Evolutionary conservation across 78 protist species (phyloP).

Genomic region (Dictyostelium discoideum): dicty_2.7 NC_007089.4:4440501-4441000

Average conservation of each 20-base stretch:
- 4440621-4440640: not conserved
- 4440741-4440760: not conserved
- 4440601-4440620: no score
- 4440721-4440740: not conserved
- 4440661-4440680: not conserved
- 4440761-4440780: not conserved
- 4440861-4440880: not conserved
- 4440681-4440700: not conserved
- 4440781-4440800: slow-evolving; percentile 10
- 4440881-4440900: not conserved
- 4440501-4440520: not conserved
- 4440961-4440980: not conserved
- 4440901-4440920: not conserved
- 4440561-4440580: slow-evolving; percentile 20
- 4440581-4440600: not conserved
- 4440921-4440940: no score
- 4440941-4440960: not conserved
- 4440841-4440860: not conserved
- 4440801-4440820: slow-evolving; percentile 1
- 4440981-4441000: not conserved
- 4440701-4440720: not conserved
- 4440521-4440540: not conserved
- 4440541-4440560: not conserved
- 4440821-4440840: not conserved
- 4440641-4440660: not conserved